These are phyloP conservation scores for Cunninghamia lanceolata DNA, from an alignment of 75 land plant species.

Conservation along the genomic window DNA sequence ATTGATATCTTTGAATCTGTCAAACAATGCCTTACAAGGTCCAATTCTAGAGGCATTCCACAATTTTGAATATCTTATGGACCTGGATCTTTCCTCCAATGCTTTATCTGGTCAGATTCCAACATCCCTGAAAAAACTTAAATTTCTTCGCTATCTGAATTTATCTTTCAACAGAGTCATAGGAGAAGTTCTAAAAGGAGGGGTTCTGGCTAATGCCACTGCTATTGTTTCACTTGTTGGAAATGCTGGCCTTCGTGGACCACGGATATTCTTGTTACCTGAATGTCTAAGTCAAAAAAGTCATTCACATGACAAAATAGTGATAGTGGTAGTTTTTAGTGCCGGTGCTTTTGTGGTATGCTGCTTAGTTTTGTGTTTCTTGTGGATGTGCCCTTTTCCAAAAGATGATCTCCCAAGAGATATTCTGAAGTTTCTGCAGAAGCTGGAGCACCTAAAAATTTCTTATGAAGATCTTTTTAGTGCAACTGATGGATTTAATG, in stretches of 20 bases:
- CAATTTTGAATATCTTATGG: background rate
- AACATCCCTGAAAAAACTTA: background rate
- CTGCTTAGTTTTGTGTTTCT: background rate
- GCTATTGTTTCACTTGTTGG: background rate
- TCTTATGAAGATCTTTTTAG: background rate
- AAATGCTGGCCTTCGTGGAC: slow-evolving; percentile 5
- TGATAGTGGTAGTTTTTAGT: too few relatives aligned
- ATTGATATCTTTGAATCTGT: slow-evolving; percentile 4
- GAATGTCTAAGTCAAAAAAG: background rate
- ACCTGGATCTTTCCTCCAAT: background rate
- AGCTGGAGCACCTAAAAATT: background rate
- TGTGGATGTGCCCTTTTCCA: background rate
- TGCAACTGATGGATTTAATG: slow-evolving; percentile 14
- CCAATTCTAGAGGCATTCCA: background rate
- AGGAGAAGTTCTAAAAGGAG: background rate
- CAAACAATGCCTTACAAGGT: background rate
- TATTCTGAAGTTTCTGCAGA: background rate
- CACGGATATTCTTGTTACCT: background rate
- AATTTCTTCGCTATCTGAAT: background rate
- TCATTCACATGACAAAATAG: background rate
- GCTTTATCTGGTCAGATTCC: background rate
- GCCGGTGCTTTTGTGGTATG: background rate
- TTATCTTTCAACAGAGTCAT: too few relatives aligned
- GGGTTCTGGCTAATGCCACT: background rate
- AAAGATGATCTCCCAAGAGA: background rate